A percentile compares a stretch with the other conserved stretches of the same genome.
Conservation (phyloP, 2,329 filamentous ascomycete species). For the Didymella lethalis region DNA sequence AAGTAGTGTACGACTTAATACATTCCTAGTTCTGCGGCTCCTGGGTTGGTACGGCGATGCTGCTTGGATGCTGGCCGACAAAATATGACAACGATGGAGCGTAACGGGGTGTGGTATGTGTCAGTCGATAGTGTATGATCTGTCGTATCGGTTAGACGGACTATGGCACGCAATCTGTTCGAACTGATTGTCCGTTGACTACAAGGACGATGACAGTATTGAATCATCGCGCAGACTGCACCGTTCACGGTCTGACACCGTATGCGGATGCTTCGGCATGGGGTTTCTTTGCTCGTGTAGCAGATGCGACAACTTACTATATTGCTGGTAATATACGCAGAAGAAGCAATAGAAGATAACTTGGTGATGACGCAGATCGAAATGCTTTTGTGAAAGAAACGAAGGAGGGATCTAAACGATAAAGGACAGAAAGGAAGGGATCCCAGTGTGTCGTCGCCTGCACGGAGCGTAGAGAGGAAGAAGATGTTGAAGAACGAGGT, state of each 20-base stretch:
- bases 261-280: neutral
- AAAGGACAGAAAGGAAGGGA: constrained; percentile 25
- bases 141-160: constrained; percentile 7
- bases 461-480: constrained; percentile 39
- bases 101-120: neutral
- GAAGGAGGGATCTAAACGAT: constrained; percentile 20
- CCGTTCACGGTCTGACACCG: neutral
- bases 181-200: neutral
- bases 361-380: constrained; percentile 26
- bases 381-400: constrained; percentile 21
- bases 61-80: neutral
- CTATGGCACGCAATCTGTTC: neutral
- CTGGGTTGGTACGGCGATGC: neutral
- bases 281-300: neutral
- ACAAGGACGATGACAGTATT: neutral
- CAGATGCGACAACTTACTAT: constrained; percentile 11
- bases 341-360: constrained; percentile 17
- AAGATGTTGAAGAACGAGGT: constrained; percentile 34
- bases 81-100: neutral
- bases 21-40: constrained; percentile 35
- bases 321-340: neutral
- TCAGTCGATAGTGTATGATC: neutral
- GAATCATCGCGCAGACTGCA: neutral
- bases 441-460: constrained; percentile 39
- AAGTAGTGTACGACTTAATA: constrained; percentile 41